These are phyloP conservation scores for Ustanciosporium gigantosporum DNA, from an alignment of 1,284 basidiomycete species.

Conservation along the genomic window DNA sequence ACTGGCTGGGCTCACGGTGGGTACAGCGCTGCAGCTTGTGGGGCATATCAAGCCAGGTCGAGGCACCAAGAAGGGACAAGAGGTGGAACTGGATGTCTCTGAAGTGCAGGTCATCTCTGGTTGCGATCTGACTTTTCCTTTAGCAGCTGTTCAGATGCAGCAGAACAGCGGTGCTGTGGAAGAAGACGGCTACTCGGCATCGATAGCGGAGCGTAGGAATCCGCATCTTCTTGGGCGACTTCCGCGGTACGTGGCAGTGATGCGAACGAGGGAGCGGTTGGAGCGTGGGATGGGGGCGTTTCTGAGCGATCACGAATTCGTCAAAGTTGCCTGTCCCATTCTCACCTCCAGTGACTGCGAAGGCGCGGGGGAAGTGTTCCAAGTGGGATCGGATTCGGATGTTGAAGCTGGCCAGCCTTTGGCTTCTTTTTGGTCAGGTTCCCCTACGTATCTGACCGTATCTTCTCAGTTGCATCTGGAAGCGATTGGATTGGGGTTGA, in stretches of 20 bases:
- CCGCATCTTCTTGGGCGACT: constrained; percentile 41
- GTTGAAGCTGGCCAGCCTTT: constrained; percentile 1
- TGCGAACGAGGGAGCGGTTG: constrained; percentile 30
- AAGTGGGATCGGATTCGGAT: constrained; percentile 65
- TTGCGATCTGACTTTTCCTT: constrained; percentile 37
- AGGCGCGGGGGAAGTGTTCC: constrained; percentile 94
- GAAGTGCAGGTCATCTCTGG: constrained; percentile 12
- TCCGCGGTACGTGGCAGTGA: constrained; percentile 26
- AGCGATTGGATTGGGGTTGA: constrained; percentile 72
- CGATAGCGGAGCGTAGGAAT: constrained; percentile 32
- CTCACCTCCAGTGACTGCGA: constrained; percentile 91
- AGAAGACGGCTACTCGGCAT: constrained; percentile 8
- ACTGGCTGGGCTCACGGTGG: constrained; percentile 34
- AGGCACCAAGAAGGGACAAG: constrained; percentile 36
- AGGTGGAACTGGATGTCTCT: constrained; percentile 41
- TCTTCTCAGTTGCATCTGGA: constrained; percentile 95
- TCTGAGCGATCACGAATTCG: constrained; percentile 68
- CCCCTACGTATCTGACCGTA: constrained; percentile 84
- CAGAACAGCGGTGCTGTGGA: constrained; percentile 8
- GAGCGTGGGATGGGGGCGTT: constrained; percentile 30
- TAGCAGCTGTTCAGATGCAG: constrained; percentile 24
- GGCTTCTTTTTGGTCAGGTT: constrained; percentile 40
- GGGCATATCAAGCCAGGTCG: constrained; percentile 34
- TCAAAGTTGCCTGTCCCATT: constrained; percentile 80
- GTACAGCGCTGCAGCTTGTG: constrained; percentile 35